A percentile compares a stretch with the other conserved stretches of the same genome.
Evolutionary conservation across 352 stramenopile species (phyloP).

Genomic region (Chrysophaeum taylorii): DNA sequence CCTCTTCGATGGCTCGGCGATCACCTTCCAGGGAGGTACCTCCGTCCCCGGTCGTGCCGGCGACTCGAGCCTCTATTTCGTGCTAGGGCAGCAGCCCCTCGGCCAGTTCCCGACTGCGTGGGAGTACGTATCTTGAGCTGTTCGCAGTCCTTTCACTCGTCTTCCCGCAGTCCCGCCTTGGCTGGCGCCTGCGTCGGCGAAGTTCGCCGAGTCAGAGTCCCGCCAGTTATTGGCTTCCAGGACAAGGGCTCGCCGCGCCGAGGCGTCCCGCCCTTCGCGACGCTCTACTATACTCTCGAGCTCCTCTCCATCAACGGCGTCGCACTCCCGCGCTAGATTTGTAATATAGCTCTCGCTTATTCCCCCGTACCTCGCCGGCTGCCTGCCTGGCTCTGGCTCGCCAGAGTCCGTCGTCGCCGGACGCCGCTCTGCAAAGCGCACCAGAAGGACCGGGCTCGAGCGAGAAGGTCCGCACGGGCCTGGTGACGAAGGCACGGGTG

Average conservation of each 20-base stretch:
- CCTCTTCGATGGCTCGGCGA: neutral
- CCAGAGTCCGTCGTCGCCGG: too few relatives aligned
- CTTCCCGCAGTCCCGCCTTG: neutral
- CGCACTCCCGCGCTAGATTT: neutral
- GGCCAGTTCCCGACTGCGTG: constrained; percentile 7
- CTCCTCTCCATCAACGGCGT: constrained; percentile 9
- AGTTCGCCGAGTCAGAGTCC: neutral
- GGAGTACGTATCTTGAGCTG: too few relatives aligned
- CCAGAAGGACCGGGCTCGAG: too few relatives aligned
- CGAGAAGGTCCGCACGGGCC: too few relatives aligned
- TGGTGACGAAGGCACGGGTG: too few relatives aligned
- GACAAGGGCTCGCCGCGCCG: neutral
- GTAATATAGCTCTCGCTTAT: too few relatives aligned
- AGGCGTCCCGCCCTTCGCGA: constrained; percentile 1
- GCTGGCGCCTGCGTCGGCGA: constrained; percentile 6
- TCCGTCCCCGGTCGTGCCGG: neutral
- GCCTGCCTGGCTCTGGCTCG: too few relatives aligned
- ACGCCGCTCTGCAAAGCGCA: too few relatives aligned
- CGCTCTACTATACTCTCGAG: neutral
- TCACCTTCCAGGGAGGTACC: neutral
- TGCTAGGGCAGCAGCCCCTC: neutral
- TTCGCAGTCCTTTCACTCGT: too few relatives aligned
- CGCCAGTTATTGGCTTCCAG: neutral
- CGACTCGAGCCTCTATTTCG: constrained; percentile 8
- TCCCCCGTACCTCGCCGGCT: too few relatives aligned